Evolutionary conservation across 345 rosid genomes (phyloP).

Genomic region (Aquilaria yunnanensis): DNA sequence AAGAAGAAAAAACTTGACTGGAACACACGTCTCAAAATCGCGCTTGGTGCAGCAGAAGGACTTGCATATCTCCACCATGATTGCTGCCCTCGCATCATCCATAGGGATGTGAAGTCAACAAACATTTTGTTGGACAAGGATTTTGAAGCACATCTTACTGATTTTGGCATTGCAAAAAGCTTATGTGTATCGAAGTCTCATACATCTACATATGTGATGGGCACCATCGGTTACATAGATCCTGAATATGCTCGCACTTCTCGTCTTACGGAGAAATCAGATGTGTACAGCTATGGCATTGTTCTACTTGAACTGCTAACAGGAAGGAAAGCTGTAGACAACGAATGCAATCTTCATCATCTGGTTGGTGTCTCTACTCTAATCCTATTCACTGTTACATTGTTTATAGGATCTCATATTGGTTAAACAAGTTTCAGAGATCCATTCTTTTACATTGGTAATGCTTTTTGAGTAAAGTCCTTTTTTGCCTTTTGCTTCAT

Average conservation of each 20-base stretch:
- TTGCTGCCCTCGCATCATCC: slow-evolving; percentile 91
- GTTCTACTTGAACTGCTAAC: slow-evolving; percentile 90
- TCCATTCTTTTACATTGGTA: no score
- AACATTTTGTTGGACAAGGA: slow-evolving; percentile 88
- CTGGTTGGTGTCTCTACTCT: slow-evolving; percentile 39
- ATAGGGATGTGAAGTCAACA: slow-evolving; percentile 89
- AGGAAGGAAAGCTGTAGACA: slow-evolving; percentile 84
- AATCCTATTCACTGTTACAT: not conserved
- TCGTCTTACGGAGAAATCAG: slow-evolving; percentile 86
- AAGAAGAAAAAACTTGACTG: slow-evolving; percentile 86
- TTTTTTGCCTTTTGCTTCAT: not conserved
- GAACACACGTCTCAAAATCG: slow-evolving; percentile 75
- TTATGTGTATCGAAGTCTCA: slow-evolving; percentile 71
- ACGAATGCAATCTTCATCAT: slow-evolving; percentile 87
- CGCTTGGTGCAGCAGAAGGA: slow-evolving; percentile 94
- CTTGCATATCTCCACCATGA: slow-evolving; percentile 90
- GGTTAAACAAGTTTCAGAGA: no score
- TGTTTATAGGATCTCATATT: not conserved
- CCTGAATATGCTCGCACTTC: slow-evolving; percentile 98
- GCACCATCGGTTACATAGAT: slow-evolving; percentile 95
- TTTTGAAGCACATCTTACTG: slow-evolving; percentile 89
- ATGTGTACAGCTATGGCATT: slow-evolving; percentile 91
- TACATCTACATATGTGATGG: slow-evolving; percentile 85
- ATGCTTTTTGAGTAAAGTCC: not conserved
- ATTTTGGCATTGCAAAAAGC: slow-evolving; percentile 94